A percentile compares a stretch with the other conserved stretches of the same genome.
Conservation (phyloP, 1,284 basidiomycete species). For the Heterobasidion occidentale region DNA sequence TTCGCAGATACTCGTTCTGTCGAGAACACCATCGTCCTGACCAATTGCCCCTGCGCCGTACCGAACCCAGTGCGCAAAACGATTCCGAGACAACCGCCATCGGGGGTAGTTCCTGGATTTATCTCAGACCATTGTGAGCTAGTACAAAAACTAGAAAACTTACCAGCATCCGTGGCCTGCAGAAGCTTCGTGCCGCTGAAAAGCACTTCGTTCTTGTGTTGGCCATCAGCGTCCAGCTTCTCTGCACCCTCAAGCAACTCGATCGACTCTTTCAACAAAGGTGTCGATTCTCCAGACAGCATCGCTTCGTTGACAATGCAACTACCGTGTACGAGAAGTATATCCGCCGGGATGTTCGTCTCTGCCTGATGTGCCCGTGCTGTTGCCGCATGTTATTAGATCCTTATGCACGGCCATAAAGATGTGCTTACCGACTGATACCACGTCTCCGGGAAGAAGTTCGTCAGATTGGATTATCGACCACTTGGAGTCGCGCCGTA, state of each 20-base stretch:
- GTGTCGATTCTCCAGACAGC: slow-evolving; percentile 95
- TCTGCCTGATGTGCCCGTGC: slow-evolving; percentile 69
- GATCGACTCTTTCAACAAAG: slow-evolving; percentile 88
- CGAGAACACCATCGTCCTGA: slow-evolving; percentile 96
- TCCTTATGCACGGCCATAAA: neutral
- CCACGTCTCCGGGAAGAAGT: slow-evolving; percentile 84
- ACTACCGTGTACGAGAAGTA: slow-evolving; percentile 81
- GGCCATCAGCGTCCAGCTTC: slow-evolving; percentile 74
- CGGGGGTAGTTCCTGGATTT: slow-evolving; percentile 65
- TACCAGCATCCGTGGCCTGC: slow-evolving; percentile 48
- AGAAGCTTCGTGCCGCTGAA: slow-evolving; percentile 94
- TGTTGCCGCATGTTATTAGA: slow-evolving; percentile 12
- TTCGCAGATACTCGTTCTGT: slow-evolving; percentile 93
- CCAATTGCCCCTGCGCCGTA: slow-evolving; percentile 91
- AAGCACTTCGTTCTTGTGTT: slow-evolving; percentile 82
- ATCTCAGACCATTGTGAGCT: neutral
- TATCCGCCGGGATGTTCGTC: slow-evolving; percentile 85
- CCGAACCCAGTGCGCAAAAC: slow-evolving; percentile 96
- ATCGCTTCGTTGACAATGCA: slow-evolving; percentile 97
- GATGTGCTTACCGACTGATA: slow-evolving; percentile 57
- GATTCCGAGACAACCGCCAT: slow-evolving; percentile 83
- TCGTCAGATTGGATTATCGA: slow-evolving; percentile 71
- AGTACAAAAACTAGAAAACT: neutral
- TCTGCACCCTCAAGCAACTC: slow-evolving; percentile 76
- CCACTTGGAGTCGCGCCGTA: slow-evolving; percentile 80